Conservation (phyloP, 805 yeast genomes). For the Candida xiaguanensis region DNA sequence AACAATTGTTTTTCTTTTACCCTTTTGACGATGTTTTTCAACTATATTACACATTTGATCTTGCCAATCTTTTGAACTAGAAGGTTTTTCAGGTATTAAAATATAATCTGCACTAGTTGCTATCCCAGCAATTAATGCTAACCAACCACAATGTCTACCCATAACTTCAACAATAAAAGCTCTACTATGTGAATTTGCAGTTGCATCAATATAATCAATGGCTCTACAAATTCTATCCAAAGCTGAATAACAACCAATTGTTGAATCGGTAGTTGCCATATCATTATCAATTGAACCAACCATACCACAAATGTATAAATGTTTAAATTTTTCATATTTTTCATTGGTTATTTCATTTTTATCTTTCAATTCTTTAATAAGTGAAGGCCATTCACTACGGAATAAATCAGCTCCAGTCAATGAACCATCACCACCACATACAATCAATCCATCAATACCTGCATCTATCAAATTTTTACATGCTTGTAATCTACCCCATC, state of each 20-base stretch:
- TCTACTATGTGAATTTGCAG: constrained; percentile 94
- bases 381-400: constrained; percentile 91
- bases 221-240: constrained; percentile 89
- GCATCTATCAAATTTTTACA: constrained; percentile 78
- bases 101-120: constrained; percentile 95
- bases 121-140: constrained; percentile 95
- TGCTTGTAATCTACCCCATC: constrained; percentile 78
- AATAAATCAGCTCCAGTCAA: constrained; percentile 95
- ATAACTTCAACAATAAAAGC: constrained; percentile 98
- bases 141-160: constrained; percentile 99
- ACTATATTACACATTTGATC: constrained; percentile 75
- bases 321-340: constrained; percentile 58
- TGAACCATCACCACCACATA: constrained; percentile 99
- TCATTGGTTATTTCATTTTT: constrained; percentile 54
- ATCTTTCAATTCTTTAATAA: constrained; percentile 66
- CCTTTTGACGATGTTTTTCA: constrained; percentile 73
- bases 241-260: constrained; percentile 95
- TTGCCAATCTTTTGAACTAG: constrained; percentile 70
- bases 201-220: constrained; percentile 95
- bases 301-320: constrained; percentile 83
- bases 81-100: constrained; percentile 93
- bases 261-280: constrained; percentile 94
- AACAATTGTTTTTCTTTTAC: constrained; percentile 91
- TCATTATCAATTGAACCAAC: constrained; percentile 98
- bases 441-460: constrained; percentile 93